A percentile compares a stretch with the other conserved stretches of the same genome.
Conservation (phyloP, 2,329 filamentous ascomycete species). For the Aspergillus quadricinctus region DNA sequence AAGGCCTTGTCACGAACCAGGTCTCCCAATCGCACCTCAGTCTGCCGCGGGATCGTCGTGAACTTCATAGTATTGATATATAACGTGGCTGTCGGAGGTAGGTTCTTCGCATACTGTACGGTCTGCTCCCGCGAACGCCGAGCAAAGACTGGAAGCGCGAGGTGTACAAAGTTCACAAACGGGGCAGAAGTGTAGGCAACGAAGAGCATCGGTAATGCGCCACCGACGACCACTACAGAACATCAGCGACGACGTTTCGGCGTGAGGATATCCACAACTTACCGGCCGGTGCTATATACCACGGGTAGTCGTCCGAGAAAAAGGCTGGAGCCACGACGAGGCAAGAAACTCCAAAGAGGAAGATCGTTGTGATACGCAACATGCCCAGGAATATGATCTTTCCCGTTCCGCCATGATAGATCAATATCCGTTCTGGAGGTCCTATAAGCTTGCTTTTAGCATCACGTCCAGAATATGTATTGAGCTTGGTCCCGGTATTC, state of each 20-base stretch:
- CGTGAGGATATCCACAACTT: conserved; percentile 12
- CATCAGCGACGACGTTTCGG: conserved; percentile 2
- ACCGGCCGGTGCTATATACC: conserved; percentile 41
- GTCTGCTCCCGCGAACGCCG: conserved; percentile 53
- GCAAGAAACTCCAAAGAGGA: conserved; percentile 63
- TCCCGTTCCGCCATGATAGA: conserved; percentile 71
- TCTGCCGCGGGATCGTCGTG: conserved; percentile 40
- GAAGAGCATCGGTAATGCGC: conserved; percentile 61
- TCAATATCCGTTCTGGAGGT: conserved; percentile 50
- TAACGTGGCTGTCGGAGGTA: conserved; percentile 42
- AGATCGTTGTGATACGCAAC: conserved; percentile 66
- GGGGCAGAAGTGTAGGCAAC: conserved; percentile 63
- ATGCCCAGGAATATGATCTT: conserved; percentile 65
- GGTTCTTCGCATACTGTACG: conserved; percentile 40
- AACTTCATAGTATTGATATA: conserved; percentile 45
- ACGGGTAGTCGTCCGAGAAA: conserved; percentile 40
- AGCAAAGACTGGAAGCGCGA: conserved; percentile 63
- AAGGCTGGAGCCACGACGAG: conserved; percentile 61
- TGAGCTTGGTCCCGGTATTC: not conserved
- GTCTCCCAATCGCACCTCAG: conserved; percentile 41
- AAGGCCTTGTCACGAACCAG: conserved; percentile 32
- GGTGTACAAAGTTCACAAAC: conserved; percentile 67
- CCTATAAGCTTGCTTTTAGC: conserved; percentile 21
- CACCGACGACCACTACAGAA: conserved; percentile 52
- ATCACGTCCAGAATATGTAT: not conserved